Conservation (phyloP, 352 stramenopile species). For the Phytopythium helicoides region DNA sequence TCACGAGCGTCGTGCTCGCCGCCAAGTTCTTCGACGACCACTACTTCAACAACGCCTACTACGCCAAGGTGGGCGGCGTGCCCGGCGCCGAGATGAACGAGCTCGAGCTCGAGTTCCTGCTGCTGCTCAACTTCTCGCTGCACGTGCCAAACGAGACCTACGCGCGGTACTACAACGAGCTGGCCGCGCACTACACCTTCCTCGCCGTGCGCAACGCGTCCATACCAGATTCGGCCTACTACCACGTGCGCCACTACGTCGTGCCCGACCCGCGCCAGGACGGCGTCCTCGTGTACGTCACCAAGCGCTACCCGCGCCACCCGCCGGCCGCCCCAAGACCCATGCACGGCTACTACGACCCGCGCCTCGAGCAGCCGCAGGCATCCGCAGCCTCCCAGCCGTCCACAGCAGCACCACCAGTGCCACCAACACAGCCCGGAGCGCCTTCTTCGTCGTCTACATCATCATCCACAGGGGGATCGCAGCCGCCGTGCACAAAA, state of each 20-base stretch:
- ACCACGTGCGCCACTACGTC: constrained; percentile 69
- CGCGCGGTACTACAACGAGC: constrained; percentile 90
- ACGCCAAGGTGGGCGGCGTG: constrained; percentile 95
- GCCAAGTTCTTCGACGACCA: constrained; percentile 99
- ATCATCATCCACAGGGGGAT: constrained; percentile 12
- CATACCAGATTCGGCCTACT: constrained; percentile 31
- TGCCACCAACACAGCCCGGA: constrained; percentile 22
- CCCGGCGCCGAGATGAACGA: constrained; percentile 96
- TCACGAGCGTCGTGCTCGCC: constrained; percentile 96
- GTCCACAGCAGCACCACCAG: constrained; percentile 29
- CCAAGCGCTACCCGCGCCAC: constrained; percentile 47
- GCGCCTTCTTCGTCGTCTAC: constrained; percentile 11
- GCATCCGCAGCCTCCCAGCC: constrained; percentile 25
- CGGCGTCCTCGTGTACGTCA: constrained; percentile 79
- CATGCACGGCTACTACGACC: not conserved
- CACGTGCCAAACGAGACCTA: constrained; percentile 92
- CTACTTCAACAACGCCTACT: constrained; percentile 99
- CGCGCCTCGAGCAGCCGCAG: not conserved
- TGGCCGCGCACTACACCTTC: constrained; percentile 85
- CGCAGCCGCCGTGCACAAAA: constrained; percentile 31
- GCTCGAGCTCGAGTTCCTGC: constrained; percentile 97
- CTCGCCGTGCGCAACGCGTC: constrained; percentile 44
- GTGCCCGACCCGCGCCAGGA: constrained; percentile 53
- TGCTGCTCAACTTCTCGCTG: constrained; percentile 97
- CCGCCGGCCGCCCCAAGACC: constrained; percentile 3